Percentiles rank a stretch among this genome's conserved stretches.
These are phyloP conservation scores for Alnus glutinosa DNA, from an alignment of 306 rosid genomes.

Conservation along the genomic window DNA sequence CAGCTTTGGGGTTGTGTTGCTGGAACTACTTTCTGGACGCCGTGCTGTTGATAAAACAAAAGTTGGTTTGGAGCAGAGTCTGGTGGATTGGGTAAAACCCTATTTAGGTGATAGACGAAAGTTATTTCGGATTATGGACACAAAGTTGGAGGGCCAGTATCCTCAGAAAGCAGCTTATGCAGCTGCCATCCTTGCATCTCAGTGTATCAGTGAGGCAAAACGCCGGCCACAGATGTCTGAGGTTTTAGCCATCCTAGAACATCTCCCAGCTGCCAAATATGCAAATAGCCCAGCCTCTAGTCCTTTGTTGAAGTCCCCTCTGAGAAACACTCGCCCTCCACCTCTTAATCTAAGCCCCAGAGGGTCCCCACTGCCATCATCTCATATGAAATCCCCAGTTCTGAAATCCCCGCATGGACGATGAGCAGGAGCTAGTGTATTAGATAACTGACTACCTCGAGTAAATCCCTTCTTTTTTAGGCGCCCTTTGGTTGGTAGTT, in stretches of 20 bases:
- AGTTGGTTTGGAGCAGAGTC: conserved; percentile 63
- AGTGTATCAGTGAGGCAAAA: conserved; percentile 76
- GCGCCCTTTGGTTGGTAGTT: conserved; percentile 20
- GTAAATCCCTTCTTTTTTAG: conserved; percentile 22
- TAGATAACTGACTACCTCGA: conserved; percentile 11
- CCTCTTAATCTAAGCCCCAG: conserved; percentile 17
- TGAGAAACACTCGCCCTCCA: conserved; percentile 32
- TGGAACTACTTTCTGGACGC: conserved; percentile 78
- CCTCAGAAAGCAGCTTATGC: conserved; percentile 74
- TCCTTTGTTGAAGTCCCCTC: conserved; percentile 32
- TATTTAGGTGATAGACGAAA: conserved; percentile 72
- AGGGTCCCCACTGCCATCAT: conserved; percentile 30
- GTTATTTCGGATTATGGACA: conserved; percentile 87
- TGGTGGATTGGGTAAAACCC: conserved; percentile 90
- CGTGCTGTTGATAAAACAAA: conserved; percentile 73
- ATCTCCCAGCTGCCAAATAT: conserved; percentile 27
- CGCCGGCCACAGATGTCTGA: conserved; percentile 77
- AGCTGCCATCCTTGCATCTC: conserved; percentile 75
- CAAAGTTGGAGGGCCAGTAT: conserved; percentile 85
- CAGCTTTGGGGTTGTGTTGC: conserved; percentile 89
- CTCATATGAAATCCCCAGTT: conserved; percentile 13
- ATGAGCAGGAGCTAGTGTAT: neutral
- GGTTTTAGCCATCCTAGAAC: conserved; percentile 67
- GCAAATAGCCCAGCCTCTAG: conserved; percentile 15
- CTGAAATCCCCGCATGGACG: conserved; percentile 6